Base-by-base conservation (phyloP, 108 stramenopile species). In the Nitzschia sp. region DNA sequence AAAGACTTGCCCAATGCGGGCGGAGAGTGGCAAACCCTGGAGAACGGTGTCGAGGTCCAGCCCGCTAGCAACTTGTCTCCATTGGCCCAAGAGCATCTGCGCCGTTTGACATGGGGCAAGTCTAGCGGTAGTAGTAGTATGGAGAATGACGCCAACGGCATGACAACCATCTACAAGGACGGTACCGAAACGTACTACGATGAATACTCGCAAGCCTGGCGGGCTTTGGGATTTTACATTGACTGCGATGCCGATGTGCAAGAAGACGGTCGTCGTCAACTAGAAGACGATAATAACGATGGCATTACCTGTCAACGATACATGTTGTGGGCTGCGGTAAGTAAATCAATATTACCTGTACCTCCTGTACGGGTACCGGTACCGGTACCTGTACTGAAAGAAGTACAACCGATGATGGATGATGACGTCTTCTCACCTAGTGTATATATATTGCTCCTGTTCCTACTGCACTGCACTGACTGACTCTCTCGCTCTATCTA, bases 171-270 rank as follows among this genome's bases (percentile, higher is more conserved):
- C 23, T 61, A 26, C 23, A 22, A 25, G 28, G 60, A 61, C 2
- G 60, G 60, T 8, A 25, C 60, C 23, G 60, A 61, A 41, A 61
- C 60, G 0, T 61, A 82, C 30, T 85, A 85, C 58, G 72, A 80
- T 17, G 78, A 79, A 16, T 79, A 85, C 33, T 34, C 59, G 21
- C 84, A 82, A 48, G 80, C 80, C 8, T 85, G 84, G 84, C 52
- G 84, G 0, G 33, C 75, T 11, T 60, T 85, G 45, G 84, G 84
- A 6, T 82, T 85, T 52, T 65, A 69, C 54, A 72, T 82, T 55
- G 84, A 85, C 46, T 85, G 84, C 58, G 53, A 82, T 38, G 74
- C 69, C 23, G 53, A 56, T 23, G 58, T 69, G 0, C 45, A 44
- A 45, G 73, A 67, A 31, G 65, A 63, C 17, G 17, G 28, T 8